Evolutionary conservation across 371 early-diverging fungal genomes (phyloP).

Genomic region (Saksenaea vasiformis): DNA sequence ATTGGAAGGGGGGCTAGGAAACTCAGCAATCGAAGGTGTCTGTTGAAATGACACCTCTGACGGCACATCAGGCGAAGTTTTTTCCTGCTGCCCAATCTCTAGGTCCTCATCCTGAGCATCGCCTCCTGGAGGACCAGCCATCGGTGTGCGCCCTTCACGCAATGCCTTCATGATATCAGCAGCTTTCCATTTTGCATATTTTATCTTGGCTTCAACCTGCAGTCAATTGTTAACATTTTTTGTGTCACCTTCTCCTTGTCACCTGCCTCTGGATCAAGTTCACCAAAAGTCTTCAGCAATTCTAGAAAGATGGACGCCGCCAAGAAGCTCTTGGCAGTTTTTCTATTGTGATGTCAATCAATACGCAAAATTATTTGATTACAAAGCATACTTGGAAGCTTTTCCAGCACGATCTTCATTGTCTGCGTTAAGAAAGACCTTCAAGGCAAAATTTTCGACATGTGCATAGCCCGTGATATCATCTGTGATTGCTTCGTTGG

Average conservation of each 20-base stretch:
- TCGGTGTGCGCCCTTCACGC: conserved; percentile 82
- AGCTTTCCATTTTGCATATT: conserved; percentile 95
- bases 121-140: conserved; percentile 63
- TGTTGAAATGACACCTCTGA: conserved; percentile 1
- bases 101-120: conserved; percentile 14
- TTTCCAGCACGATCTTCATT: conserved; percentile 86
- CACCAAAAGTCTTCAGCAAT: conserved; percentile 78
- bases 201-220: conserved; percentile 84
- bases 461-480: conserved; percentile 84
- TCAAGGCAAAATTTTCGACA: conserved; percentile 86
- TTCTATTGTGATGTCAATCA: conserved; percentile 40
- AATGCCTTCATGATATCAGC: conserved; percentile 91
- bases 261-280: conserved; percentile 68
- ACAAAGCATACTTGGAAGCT: conserved; percentile 63
- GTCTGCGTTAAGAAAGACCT: conserved; percentile 91
- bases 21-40: conserved; percentile 43
- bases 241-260: background rate
- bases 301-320: conserved; percentile 87
- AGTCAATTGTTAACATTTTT: background rate
- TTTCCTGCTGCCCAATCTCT: conserved; percentile 1
- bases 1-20: conserved; percentile 55
- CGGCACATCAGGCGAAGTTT: background rate
- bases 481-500: conserved; percentile 73
- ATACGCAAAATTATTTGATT: background rate
- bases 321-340: conserved; percentile 85